phyloP scores from a whole-genome alignment of 805 yeast genomes.

The Sugiyamaella smithiae region DNA sequence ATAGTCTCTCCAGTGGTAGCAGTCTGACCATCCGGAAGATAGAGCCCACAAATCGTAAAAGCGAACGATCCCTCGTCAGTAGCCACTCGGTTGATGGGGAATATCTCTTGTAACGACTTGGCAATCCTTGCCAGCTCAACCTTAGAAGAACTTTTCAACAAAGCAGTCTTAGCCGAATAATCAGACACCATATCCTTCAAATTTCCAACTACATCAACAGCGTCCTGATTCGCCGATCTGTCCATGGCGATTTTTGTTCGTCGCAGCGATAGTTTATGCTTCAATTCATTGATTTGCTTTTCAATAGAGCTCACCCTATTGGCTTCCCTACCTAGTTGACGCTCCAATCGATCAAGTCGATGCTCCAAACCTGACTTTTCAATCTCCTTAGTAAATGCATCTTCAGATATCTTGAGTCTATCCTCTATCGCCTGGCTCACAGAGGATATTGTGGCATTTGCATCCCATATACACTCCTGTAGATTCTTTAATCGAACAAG shows the following conservation, averaged over 20 bases:
- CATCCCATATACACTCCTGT: conserved; percentile 31
- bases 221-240: not conserved
- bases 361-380: conserved; percentile 12
- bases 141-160: not conserved
- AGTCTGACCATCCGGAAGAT: conserved; percentile 29
- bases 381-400: conserved; percentile 1
- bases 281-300: conserved; percentile 15
- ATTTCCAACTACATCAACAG: not conserved
- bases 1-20: conserved; percentile 26
- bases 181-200: not conserved
- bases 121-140: conserved; percentile 32
- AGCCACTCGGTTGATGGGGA: conserved; percentile 22
- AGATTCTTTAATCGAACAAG: conserved; percentile 32
- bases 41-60: conserved; percentile 37
- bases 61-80: conserved; percentile 21
- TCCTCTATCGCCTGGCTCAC: conserved; percentile 21
- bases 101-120: conserved; percentile 25
- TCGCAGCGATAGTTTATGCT: conserved; percentile 12
- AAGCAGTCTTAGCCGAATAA: not conserved
- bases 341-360: not conserved
- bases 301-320: conserved; percentile 6
- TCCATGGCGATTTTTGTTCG: conserved; percentile 9
- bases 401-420: conserved; percentile 12
- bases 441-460: conserved; percentile 22
- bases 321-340: conserved; percentile 4